These are phyloP conservation scores for Madurella mycetomatis DNA, from an alignment of 2,329 filamentous ascomycete genomes.

Conservation along the genomic window DNA sequence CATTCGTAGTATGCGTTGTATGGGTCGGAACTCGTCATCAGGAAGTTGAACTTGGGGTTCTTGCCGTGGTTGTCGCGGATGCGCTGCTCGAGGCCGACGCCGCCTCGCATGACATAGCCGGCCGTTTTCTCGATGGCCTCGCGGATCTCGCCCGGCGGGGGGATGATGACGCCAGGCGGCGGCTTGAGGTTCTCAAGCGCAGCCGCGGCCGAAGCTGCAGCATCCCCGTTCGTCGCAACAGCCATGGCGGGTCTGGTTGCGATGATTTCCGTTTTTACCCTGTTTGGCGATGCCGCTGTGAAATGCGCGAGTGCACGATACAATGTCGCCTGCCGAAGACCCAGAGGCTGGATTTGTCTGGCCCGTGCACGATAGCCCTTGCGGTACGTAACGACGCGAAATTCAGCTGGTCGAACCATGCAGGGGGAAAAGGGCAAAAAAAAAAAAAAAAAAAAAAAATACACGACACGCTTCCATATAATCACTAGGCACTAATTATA, in stretches of 20 bases:
- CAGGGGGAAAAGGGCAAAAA: too few relatives aligned
- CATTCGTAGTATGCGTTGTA: conserved; percentile 89
- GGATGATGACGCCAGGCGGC: conserved; percentile 78
- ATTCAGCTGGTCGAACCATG: too few relatives aligned
- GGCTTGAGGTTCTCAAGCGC: conserved; percentile 67
- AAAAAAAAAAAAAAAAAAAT: too few relatives aligned
- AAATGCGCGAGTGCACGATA: background rate
- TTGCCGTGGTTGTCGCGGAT: conserved; percentile 78
- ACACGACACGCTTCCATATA: too few relatives aligned
- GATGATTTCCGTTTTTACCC: background rate
- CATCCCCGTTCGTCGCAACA: conserved; percentile 47
- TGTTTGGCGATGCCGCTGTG: background rate
- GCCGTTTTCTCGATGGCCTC: conserved; percentile 87
- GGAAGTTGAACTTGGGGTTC: conserved; percentile 89
- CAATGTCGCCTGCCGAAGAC: conserved; percentile 4
- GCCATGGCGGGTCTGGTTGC: conserved; percentile 21
- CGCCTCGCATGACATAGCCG: conserved; percentile 74
- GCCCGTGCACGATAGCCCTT: background rate
- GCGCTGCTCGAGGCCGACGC: conserved; percentile 69
- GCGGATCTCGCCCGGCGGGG: conserved; percentile 80
- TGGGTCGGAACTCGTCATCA: conserved; percentile 73
- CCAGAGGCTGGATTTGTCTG: background rate
- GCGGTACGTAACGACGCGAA: background rate
- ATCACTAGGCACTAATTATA: too few relatives aligned
- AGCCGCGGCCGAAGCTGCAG: conserved; percentile 41